A percentile compares a stretch with the other conserved stretches of the same genome.
Conservation (phyloP, 2,329 filamentous ascomycete genomes). For the Sordariomycetes sp. region DNA sequence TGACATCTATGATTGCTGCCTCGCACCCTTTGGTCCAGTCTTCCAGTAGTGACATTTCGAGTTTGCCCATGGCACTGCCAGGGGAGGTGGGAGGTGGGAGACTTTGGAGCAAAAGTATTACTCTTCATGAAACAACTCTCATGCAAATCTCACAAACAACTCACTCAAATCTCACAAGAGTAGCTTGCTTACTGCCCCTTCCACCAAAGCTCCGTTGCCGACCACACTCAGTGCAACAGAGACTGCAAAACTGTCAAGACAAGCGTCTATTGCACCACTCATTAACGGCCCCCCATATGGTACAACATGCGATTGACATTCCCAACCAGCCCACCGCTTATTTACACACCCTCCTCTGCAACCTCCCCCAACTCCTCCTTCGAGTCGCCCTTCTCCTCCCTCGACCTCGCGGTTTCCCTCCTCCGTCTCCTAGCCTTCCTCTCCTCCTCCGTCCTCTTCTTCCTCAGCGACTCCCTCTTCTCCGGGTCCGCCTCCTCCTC, state of each 20-base stretch:
- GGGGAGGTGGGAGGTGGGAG: too few species aligned
- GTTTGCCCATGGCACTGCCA: too few species aligned
- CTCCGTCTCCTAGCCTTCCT: conserved; percentile 55
- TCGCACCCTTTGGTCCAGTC: neutral
- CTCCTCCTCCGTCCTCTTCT: conserved; percentile 72
- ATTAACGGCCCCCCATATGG: neutral
- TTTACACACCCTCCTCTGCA: neutral
- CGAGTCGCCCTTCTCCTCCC: neutral
- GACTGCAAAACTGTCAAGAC: neutral
- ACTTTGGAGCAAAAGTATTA: too few species aligned
- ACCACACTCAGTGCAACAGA: neutral
- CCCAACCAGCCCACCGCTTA: too few species aligned
- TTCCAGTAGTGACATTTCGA: neutral
- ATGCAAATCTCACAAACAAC: too few species aligned
- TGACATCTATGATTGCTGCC: conserved; percentile 3
- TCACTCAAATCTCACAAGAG: too few species aligned
- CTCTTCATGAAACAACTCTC: neutral
- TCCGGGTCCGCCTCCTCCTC: conserved; percentile 41
- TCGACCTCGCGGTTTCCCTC: conserved; percentile 43
- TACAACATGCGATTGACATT: neutral
- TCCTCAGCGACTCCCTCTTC: conserved; percentile 50
- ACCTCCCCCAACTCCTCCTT: neutral
- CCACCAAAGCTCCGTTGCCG: neutral
- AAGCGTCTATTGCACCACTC: neutral
- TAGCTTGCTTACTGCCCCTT: too few species aligned